phyloP scores from a whole-genome alignment of 1,284 basidiomycete genomes.

The Chondrostereum purpureum region DNA sequence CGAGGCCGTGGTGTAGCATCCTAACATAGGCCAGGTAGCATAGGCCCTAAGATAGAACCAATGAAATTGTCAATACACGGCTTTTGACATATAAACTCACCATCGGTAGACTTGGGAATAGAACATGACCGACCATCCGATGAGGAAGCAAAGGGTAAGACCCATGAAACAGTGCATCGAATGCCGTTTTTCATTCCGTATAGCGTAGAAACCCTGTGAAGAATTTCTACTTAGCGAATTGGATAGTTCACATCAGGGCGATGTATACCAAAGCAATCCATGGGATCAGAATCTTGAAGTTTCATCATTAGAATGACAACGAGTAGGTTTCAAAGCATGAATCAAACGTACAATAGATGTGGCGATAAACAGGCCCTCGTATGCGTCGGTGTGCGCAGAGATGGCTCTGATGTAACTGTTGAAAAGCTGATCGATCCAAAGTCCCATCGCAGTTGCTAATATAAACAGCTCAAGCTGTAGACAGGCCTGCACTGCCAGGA shows the following conservation, averaged over 20 bases:
- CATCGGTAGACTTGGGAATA: slow-evolving; percentile 46
- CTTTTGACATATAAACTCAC: slow-evolving; percentile 17
- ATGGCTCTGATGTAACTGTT: slow-evolving; percentile 38
- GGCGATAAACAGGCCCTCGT: slow-evolving; percentile 37
- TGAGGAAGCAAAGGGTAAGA: slow-evolving; percentile 31
- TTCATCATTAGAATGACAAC: not conserved
- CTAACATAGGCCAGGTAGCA: slow-evolving; percentile 51
- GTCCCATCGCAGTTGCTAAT: slow-evolving; percentile 39
- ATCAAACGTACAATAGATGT: slow-evolving; percentile 33
- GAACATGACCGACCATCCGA: slow-evolving; percentile 46
- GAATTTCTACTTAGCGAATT: not conserved
- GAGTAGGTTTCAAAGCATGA: too few species aligned
- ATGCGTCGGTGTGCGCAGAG: slow-evolving; percentile 34
- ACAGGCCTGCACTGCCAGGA: slow-evolving; percentile 49
- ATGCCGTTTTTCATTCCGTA: slow-evolving; percentile 37
- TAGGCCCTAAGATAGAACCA: slow-evolving; percentile 34
- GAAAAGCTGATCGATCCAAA: slow-evolving; percentile 51
- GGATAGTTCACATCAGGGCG: not conserved
- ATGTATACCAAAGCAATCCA: slow-evolving; percentile 40
- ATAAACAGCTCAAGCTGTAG: slow-evolving; percentile 52
- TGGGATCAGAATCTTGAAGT: slow-evolving; percentile 37
- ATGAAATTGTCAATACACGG: slow-evolving; percentile 1
- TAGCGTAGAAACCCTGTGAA: slow-evolving; percentile 43
- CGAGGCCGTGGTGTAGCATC: slow-evolving; percentile 38
- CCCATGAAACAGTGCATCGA: slow-evolving; percentile 39